phyloP scores from a whole-genome alignment of 164 flowering plant genomes.

The Sextonia rubra region DNA sequence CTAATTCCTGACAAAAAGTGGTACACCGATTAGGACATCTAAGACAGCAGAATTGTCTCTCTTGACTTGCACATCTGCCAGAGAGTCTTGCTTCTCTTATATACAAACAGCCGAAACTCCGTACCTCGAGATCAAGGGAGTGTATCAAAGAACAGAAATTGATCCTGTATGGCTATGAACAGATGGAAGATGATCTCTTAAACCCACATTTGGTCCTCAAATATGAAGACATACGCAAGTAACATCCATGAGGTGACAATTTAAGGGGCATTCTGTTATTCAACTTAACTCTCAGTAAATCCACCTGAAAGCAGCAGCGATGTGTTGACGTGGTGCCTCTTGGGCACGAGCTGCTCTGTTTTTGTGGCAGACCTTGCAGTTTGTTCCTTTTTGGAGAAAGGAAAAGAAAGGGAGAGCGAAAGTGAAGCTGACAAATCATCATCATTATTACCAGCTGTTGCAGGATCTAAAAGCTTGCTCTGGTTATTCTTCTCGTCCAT shows the following conservation, averaged over 20 bases:
- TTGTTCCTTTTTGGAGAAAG: constrained; percentile 44
- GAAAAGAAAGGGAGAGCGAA: constrained; percentile 68
- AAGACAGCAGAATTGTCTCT: not conserved
- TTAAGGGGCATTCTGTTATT: not conserved
- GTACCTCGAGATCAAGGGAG: constrained; percentile 16
- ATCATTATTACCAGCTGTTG: constrained; percentile 31
- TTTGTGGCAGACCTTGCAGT: constrained; percentile 29
- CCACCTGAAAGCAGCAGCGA: constrained; percentile 50
- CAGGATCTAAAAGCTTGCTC: constrained; percentile 21
- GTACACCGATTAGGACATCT: not conserved
- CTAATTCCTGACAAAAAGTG: constrained; percentile 4
- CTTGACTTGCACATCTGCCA: constrained; percentile 11
- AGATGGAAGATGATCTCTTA: constrained; percentile 21
- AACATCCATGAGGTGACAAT: constrained; percentile 19
- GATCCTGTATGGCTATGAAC: constrained; percentile 36
- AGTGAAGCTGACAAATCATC: constrained; percentile 60
- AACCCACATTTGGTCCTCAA: constrained; percentile 15
- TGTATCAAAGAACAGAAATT: constrained; percentile 2
- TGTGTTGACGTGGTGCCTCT: constrained; percentile 39
- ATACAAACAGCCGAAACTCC: constrained; percentile 46
- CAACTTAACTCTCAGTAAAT: constrained; percentile 33
- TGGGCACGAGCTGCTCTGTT: constrained; percentile 37
- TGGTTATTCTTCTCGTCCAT: constrained; percentile 27
- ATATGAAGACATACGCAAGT: constrained; percentile 17
- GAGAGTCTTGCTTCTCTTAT: constrained; percentile 37